Evolutionary conservation across 768 basidiomycete species (phyloP).

Genomic region (Boletus rufocinnamomeus): DNA sequence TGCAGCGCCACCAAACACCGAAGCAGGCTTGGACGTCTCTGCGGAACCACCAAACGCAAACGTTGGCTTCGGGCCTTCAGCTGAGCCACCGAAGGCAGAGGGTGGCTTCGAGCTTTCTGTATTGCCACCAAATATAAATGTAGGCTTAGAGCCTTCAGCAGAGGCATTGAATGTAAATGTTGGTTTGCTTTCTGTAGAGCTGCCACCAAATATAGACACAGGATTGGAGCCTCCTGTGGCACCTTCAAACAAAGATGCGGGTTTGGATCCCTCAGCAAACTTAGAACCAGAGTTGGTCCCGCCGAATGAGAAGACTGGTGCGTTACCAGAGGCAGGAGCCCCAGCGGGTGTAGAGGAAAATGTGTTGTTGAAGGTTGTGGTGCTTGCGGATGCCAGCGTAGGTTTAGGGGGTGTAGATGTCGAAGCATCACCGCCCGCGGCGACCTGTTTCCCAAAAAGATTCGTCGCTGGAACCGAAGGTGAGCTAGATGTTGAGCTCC

Average conservation of each 20-base stretch:
- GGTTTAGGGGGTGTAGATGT: slow-evolving; percentile 24
- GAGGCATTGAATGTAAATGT: slow-evolving; percentile 15
- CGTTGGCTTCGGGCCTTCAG: slow-evolving; percentile 10
- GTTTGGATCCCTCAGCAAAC: slow-evolving; percentile 18
- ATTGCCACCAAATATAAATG: slow-evolving; percentile 11
- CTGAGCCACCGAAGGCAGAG: slow-evolving; percentile 3
- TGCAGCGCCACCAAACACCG: background rate
- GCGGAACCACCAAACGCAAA: slow-evolving; percentile 13
- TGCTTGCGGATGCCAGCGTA: slow-evolving; percentile 12
- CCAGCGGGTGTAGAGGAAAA: slow-evolving; percentile 20
- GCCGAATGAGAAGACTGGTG: slow-evolving; percentile 24
- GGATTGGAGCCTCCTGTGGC: slow-evolving; percentile 2
- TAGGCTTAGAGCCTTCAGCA: slow-evolving; percentile 17
- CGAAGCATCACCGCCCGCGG: slow-evolving; percentile 21
- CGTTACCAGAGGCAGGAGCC: slow-evolving; percentile 15
- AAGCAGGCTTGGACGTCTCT: slow-evolving; percentile 7
- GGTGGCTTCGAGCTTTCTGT: slow-evolving; percentile 5
- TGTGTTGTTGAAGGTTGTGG: slow-evolving; percentile 19
- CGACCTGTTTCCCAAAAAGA: slow-evolving; percentile 17
- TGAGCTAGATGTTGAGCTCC: slow-evolving; percentile 19
- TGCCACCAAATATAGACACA: slow-evolving; percentile 8
- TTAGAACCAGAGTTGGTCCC: slow-evolving; percentile 18
- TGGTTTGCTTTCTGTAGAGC: slow-evolving; percentile 15
- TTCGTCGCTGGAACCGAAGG: slow-evolving; percentile 16
- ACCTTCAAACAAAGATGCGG: slow-evolving; percentile 21